These are phyloP conservation scores for Endothia cerciana DNA, from an alignment of 2,329 filamentous ascomycete species.

Conservation along the genomic window DNA sequence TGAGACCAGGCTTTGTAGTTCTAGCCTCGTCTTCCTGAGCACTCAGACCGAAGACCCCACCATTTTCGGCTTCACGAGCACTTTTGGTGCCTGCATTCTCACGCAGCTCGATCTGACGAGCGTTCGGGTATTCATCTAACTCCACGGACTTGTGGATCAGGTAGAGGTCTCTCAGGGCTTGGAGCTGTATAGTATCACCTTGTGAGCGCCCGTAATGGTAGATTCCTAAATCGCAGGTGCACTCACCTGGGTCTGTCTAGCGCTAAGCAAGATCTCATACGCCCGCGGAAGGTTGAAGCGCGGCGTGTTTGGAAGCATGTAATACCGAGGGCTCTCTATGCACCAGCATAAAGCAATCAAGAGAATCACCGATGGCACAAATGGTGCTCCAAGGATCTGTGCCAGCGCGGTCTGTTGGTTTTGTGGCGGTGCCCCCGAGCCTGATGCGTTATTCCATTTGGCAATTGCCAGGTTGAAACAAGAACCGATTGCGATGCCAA, in stretches of 20 bases:
- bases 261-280: constrained; percentile 38
- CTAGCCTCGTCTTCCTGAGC: background rate
- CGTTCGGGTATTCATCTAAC: constrained; percentile 31
- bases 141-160: constrained; percentile 41
- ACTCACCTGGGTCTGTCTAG: constrained; percentile 43
- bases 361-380: constrained; percentile 41
- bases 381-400: constrained; percentile 42
- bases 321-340: constrained; percentile 46
- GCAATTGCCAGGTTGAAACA: constrained; percentile 44
- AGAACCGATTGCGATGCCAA: constrained; percentile 43
- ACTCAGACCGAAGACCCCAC: background rate
- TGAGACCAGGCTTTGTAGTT: constrained; percentile 17
- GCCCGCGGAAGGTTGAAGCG: constrained; percentile 42
- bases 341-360: constrained; percentile 42
- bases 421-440: constrained; percentile 11
- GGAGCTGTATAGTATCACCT: constrained; percentile 35
- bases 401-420: constrained; percentile 32
- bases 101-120: background rate
- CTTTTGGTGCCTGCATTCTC: background rate
- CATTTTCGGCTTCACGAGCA: background rate
- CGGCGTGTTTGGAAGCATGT: constrained; percentile 41
- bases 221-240: too few species aligned
- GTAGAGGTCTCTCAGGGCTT: constrained; percentile 47
- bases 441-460: constrained; percentile 23
- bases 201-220: background rate